These are phyloP conservation scores for Xylaria flabelliformis DNA, from an alignment of 495 filamentous ascomycete genomes.

Conservation along the genomic window DNA sequence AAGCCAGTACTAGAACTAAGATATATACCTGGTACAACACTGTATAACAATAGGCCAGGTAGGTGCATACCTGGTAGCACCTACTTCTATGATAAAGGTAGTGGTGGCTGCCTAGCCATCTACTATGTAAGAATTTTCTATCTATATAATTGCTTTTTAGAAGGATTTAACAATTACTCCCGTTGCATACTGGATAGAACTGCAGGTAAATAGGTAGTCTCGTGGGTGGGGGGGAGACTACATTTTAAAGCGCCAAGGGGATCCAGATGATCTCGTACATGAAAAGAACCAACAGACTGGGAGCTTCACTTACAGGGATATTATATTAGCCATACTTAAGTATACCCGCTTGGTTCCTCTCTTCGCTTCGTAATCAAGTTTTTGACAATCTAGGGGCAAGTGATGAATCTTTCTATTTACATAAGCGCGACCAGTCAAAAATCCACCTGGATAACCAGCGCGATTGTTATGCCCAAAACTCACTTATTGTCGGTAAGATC, in stretches of 20 bases:
- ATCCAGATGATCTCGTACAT: background rate
- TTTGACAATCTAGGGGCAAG: background rate
- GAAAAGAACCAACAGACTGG: background rate
- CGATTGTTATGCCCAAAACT: no score
- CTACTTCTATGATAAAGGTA: background rate
- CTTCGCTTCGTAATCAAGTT: background rate
- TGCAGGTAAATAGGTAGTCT: background rate
- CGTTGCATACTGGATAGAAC: background rate
- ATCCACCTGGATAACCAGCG: background rate
- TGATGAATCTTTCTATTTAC: background rate
- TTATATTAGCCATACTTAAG: background rate
- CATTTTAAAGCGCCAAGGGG: background rate
- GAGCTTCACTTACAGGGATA: conserved; percentile 1
- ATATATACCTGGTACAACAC: background rate
- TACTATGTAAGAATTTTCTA: background rate
- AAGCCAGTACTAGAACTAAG: background rate
- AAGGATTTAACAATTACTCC: background rate
- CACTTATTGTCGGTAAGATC: background rate
- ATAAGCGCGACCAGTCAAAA: background rate
- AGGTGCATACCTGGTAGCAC: no score
- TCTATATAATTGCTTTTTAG: background rate
- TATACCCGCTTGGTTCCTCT: background rate
- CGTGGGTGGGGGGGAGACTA: background rate
- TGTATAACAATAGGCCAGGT: background rate
- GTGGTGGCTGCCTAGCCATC: background rate